phyloP scores from a whole-genome alignment of 306 rosid species.

The Glycine latifolia region DNA sequence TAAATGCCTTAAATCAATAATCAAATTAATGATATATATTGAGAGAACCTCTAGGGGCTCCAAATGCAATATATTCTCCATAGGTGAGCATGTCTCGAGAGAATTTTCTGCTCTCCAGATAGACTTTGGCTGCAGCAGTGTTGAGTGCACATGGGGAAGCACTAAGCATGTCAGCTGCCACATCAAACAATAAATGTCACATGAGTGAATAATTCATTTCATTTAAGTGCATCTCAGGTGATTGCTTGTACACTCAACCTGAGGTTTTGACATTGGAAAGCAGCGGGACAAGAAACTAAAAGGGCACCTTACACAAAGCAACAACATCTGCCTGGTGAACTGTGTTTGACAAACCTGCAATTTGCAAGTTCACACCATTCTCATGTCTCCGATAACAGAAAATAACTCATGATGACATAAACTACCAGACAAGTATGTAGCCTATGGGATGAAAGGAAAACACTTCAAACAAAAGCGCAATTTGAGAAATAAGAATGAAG shows the following conservation, averaged over 20 bases:
- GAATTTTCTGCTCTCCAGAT: constrained; percentile 71
- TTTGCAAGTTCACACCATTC: constrained; percentile 40
- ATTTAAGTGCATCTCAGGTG: constrained; percentile 28
- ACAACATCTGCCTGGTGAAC: constrained; percentile 71
- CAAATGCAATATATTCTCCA: constrained; percentile 86
- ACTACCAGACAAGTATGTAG: constrained; percentile 16
- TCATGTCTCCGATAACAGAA: neutral
- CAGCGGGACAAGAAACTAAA: constrained; percentile 28
- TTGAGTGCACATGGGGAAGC: constrained; percentile 67
- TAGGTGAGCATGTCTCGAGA: constrained; percentile 63
- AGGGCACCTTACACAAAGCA: constrained; percentile 76
- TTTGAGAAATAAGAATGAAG: constrained; percentile 37
- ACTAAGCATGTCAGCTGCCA: constrained; percentile 88
- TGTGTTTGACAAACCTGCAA: constrained; percentile 67
- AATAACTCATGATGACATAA: constrained; percentile 33
- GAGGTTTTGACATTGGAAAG: constrained; percentile 41
- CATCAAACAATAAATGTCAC: constrained; percentile 47
- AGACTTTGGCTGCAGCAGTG: constrained; percentile 73
- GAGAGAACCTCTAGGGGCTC: constrained; percentile 76
- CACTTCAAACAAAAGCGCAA: constrained; percentile 22
- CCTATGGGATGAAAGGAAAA: constrained; percentile 17
- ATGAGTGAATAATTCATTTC: constrained; percentile 30
- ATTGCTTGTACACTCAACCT: constrained; percentile 39
- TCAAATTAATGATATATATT: constrained; percentile 33
- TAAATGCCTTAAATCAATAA: constrained; percentile 34